These are phyloP conservation scores for Lepidopterella palustris DNA, from an alignment of 495 filamentous ascomycete species.

Conservation along the genomic window DNA sequence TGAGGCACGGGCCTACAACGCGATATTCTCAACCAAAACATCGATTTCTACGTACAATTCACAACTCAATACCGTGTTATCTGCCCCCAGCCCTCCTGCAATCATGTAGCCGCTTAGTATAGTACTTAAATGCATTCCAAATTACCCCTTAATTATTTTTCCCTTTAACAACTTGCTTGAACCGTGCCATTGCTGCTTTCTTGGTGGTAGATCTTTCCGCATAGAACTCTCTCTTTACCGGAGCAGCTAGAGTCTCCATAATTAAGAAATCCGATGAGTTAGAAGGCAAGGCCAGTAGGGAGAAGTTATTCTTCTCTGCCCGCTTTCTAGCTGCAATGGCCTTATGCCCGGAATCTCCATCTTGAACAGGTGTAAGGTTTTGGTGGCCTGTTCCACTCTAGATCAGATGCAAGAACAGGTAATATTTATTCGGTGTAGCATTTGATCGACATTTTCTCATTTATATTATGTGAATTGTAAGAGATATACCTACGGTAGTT, in stretches of 20 bases:
- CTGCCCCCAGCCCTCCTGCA: not conserved
- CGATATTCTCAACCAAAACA: no score
- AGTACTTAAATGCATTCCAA: not conserved
- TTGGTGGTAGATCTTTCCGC: not conserved
- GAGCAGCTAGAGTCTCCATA: not conserved
- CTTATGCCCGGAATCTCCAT: conserved; percentile 1
- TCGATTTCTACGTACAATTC: no score
- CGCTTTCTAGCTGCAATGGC: not conserved
- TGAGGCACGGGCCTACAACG: no score
- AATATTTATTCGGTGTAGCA: not conserved
- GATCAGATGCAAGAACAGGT: not conserved
- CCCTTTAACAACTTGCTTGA: not conserved
- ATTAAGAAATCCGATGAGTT: not conserved
- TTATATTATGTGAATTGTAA: not conserved
- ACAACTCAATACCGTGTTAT: not conserved
- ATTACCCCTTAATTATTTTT: not conserved
- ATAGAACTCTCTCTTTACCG: not conserved
- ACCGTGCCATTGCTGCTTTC: not conserved
- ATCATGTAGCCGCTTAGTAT: not conserved
- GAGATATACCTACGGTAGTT: not conserved
- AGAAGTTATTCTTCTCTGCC: not conserved
- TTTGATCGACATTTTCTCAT: not conserved
- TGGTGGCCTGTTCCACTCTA: not conserved
- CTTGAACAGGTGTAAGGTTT: not conserved
- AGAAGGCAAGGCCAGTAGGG: not conserved